Percentiles rank a stretch among this genome's conserved stretches.
phyloP scores from a whole-genome alignment of 345 rosid species.

The Eucalyptus pauciflora region DNA sequence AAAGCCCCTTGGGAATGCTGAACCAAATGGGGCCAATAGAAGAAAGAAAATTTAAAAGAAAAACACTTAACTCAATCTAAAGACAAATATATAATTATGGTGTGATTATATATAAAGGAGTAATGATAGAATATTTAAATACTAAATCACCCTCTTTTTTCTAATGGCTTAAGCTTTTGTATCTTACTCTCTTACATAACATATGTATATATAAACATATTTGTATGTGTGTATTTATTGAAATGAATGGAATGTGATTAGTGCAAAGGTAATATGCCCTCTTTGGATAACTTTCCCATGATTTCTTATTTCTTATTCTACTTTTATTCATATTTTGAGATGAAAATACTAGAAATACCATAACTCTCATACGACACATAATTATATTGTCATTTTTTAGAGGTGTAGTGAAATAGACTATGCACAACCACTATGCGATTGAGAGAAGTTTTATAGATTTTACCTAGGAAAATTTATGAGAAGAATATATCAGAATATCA shows the following conservation, averaged over 20 bases:
- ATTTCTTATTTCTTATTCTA: too few species aligned
- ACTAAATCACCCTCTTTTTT: too few species aligned
- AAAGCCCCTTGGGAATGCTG: too few species aligned
- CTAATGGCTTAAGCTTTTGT: too few species aligned
- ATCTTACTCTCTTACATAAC: too few species aligned
- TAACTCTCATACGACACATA: fast-evolving
- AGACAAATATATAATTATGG: background rate
- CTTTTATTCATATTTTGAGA: too few species aligned
- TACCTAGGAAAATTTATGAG: background rate
- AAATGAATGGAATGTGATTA: background rate
- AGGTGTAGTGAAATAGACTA: background rate
- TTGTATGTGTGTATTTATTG: background rate
- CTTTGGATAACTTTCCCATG: too few species aligned
- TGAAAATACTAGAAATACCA: too few species aligned
- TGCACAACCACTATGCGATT: background rate
- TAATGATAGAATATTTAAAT: background rate
- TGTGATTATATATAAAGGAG: background rate
- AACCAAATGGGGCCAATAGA: background rate
- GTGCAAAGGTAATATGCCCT: too few species aligned
- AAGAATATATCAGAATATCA: background rate
- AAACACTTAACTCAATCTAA: background rate
- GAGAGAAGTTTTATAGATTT: background rate
- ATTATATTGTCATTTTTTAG: background rate
- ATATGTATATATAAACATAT: too few species aligned
- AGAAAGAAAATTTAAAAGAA: background rate